Conservation (phyloP, 1,284 basidiomycete genomes). For the Neonothopanus nambi region DNA sequence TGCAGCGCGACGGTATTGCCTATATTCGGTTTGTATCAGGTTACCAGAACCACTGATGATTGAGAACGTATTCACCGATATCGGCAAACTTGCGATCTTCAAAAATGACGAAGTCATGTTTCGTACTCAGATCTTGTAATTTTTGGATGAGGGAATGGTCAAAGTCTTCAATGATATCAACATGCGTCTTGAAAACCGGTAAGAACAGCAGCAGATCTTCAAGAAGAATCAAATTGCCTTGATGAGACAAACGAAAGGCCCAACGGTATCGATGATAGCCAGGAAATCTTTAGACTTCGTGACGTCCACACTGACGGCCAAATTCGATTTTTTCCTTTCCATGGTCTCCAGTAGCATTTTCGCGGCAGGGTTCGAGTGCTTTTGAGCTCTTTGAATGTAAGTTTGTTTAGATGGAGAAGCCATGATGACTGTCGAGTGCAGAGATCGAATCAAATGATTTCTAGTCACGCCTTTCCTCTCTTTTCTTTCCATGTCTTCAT, state of each 20-base stretch:
- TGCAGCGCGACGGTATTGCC: slow-evolving; percentile 97
- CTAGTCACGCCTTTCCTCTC: too few species aligned
- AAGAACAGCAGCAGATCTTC: slow-evolving; percentile 24
- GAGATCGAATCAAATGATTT: too few species aligned
- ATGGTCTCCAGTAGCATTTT: slow-evolving; percentile 80
- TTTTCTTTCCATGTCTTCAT: slow-evolving; percentile 28
- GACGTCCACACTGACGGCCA: slow-evolving; percentile 96
- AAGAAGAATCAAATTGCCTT: slow-evolving; percentile 60
- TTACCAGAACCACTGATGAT: slow-evolving; percentile 4
- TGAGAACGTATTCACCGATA: slow-evolving; percentile 67
- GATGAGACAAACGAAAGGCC: slow-evolving; percentile 88
- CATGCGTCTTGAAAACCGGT: slow-evolving; percentile 76
- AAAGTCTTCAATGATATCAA: slow-evolving; percentile 96
- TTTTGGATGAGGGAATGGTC: slow-evolving; percentile 71
- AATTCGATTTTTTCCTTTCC: slow-evolving; percentile 87
- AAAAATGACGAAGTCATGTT: slow-evolving; percentile 96
- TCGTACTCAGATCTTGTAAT: slow-evolving; percentile 71
- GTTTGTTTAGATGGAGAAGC: slow-evolving; percentile 45
- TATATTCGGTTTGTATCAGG: slow-evolving; percentile 30
- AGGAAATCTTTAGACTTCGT: slow-evolving; percentile 82
- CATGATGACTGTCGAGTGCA: slow-evolving; percentile 38
- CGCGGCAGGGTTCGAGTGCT: slow-evolving; percentile 75
- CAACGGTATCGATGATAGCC: slow-evolving; percentile 86
- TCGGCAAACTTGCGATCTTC: slow-evolving; percentile 99
- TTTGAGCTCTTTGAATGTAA: slow-evolving; percentile 66